Percentiles rank a stretch among this genome's conserved stretches.
These are phyloP conservation scores for Aspergillus avenaceus DNA, from an alignment of 495 filamentous ascomycete species.

Conservation along the genomic window DNA sequence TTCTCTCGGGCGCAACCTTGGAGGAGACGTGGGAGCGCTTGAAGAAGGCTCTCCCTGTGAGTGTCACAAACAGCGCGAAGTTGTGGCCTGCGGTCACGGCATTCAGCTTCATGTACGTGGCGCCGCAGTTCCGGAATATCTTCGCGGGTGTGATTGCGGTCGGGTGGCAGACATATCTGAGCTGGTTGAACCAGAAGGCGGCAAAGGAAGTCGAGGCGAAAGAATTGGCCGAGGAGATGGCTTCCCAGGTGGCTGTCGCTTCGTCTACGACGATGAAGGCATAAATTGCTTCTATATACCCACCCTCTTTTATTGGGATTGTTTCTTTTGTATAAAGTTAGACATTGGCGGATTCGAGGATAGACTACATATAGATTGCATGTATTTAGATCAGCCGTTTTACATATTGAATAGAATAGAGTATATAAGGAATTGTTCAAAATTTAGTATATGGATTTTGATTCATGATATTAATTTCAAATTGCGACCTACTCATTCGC, in stretches of 20 bases:
- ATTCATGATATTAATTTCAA: no score
- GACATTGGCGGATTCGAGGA: slow-evolving; percentile 1
- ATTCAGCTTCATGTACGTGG: slow-evolving; percentile 80
- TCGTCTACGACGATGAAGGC: slow-evolving; percentile 22
- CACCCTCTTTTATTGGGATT: not conserved
- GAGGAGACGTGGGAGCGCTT: slow-evolving; percentile 65
- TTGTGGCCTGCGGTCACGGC: slow-evolving; percentile 88
- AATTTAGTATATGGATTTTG: not conserved
- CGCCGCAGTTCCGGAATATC: slow-evolving; percentile 70
- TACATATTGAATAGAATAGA: not conserved
- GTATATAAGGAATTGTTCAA: not conserved
- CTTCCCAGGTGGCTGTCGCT: slow-evolving; percentile 6
- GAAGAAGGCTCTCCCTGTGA: slow-evolving; percentile 69
- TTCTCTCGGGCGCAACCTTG: slow-evolving; percentile 52
- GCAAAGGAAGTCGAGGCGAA: slow-evolving; percentile 49
- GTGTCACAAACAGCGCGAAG: slow-evolving; percentile 75
- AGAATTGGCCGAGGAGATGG: slow-evolving; percentile 23
- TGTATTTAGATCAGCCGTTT: not conserved
- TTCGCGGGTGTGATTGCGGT: slow-evolving; percentile 76
- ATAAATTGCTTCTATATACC: slow-evolving; percentile 8
- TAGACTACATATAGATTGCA: slow-evolving; percentile 15
- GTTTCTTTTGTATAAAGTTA: slow-evolving; percentile 6
- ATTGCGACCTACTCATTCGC: no score
- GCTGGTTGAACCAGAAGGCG: slow-evolving; percentile 72
- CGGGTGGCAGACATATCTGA: slow-evolving; percentile 90